These are phyloP conservation scores for Amanita subjunquillea DNA, from an alignment of 768 basidiomycete genomes.

Conservation along the genomic window DNA sequence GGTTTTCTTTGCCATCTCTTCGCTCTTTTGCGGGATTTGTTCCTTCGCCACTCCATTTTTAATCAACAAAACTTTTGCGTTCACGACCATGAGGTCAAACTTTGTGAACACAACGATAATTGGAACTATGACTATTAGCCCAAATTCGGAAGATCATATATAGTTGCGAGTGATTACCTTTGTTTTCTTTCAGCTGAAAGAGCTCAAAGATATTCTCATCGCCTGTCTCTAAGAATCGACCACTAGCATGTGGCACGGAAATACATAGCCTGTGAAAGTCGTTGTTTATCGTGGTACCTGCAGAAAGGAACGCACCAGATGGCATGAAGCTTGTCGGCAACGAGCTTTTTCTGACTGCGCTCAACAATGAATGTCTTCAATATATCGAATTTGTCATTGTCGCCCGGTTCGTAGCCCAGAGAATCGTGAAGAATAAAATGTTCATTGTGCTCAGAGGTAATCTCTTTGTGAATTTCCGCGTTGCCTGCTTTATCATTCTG, in stretches of 20 bases:
- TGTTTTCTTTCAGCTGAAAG: not conserved
- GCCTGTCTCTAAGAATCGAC: constrained; percentile 12
- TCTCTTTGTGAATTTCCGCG: constrained; percentile 14
- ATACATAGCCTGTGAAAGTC: constrained; percentile 15
- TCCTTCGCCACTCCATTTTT: no score
- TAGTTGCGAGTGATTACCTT: not conserved
- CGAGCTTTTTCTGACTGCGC: not conserved
- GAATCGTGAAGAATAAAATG: no score
- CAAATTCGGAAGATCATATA: not conserved
- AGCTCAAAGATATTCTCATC: constrained; percentile 14
- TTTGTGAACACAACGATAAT: not conserved
- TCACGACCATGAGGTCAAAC: not conserved
- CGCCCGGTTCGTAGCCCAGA: constrained; percentile 9
- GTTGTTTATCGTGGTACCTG: no score
- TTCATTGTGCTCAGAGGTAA: no score
- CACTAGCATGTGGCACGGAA: constrained; percentile 10
- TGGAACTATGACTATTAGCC: not conserved
- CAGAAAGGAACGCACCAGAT: constrained; percentile 13
- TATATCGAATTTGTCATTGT: constrained; percentile 11
- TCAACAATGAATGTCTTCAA: constrained; percentile 15
- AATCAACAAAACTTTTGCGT: no score
- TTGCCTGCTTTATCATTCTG: constrained; percentile 7
- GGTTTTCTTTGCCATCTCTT: not conserved
- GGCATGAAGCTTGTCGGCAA: constrained; percentile 14
- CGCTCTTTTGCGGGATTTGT: not conserved